Percentiles rank a stretch among this genome's conserved stretches.
Conservation (phyloP, 129 eudicot genomes). For the Lactuca saligna region DNA sequence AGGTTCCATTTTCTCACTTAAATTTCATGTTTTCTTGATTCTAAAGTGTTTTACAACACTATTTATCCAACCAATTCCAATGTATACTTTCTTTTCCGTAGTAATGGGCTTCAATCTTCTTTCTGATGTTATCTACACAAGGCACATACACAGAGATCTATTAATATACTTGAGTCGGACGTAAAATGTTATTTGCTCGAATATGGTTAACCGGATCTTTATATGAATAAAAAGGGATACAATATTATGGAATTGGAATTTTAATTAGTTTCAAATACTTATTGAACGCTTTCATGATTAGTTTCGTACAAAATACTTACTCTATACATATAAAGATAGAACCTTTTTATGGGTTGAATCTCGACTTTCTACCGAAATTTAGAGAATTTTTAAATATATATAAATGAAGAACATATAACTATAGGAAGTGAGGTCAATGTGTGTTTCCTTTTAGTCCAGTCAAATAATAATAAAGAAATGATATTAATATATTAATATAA, state of each 20-base stretch:
- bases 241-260: not conserved
- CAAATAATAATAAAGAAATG: not conserved
- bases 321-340: not conserved
- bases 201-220: constrained; percentile 19
- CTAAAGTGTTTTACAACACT: not conserved
- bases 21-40: not conserved
- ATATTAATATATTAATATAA: constrained; percentile 3
- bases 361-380: not conserved
- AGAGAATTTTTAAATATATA: not conserved
- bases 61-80: too few relatives aligned
- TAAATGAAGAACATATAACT: constrained; percentile 6
- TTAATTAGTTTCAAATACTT: not conserved
- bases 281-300: not conserved
- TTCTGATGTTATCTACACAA: not conserved
- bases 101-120: constrained; percentile 9
- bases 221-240: not conserved
- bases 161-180: not conserved
- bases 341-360: not conserved
- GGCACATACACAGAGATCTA: not conserved
- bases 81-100: not conserved
- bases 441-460: not conserved
- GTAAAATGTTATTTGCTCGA: not conserved
- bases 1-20: not conserved
- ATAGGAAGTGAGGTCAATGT: not conserved
- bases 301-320: not conserved